Conservation (phyloP, 148 eudicot genomes). For the Rhododendron mucronatum region DNA sequence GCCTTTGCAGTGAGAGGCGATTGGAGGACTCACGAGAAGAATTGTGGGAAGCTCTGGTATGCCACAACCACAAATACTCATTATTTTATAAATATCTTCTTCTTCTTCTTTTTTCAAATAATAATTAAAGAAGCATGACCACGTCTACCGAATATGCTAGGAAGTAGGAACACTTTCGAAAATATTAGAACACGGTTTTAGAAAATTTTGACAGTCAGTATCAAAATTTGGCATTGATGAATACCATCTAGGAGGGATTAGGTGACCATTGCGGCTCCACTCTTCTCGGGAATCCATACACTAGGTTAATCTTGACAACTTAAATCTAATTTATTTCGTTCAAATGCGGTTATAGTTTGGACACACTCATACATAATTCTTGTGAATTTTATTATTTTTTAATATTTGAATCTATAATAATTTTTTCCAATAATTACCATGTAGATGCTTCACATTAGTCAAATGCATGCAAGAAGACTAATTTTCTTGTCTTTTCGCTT, state of each 20-base stretch:
- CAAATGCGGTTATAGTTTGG: not conserved
- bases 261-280: no score
- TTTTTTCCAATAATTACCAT: not conserved
- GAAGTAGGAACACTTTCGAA: not conserved
- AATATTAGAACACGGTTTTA: no score
- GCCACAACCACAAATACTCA: not conserved
- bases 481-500: not conserved
- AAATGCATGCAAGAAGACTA: not conserved
- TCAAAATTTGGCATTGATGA: not conserved
- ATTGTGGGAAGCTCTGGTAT: slow-evolving; percentile 78
- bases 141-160: not conserved
- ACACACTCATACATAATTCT: not conserved
- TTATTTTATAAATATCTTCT: no score
- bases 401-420: not conserved
- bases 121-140: not conserved
- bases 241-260: no score
- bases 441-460: not conserved
- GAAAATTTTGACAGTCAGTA: not conserved
- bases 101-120: no score
- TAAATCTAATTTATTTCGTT: not conserved
- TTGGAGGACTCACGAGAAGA: slow-evolving; percentile 84
- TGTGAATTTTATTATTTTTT: not conserved
- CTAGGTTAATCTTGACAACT: no score
- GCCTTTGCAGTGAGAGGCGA: slow-evolving; percentile 79
- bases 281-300: no score